Percentiles rank a stretch among this genome's conserved stretches.
These are phyloP conservation scores for Vitis labrusca DNA, from an alignment of 164 flowering plant species.

Conservation along the genomic window DNA sequence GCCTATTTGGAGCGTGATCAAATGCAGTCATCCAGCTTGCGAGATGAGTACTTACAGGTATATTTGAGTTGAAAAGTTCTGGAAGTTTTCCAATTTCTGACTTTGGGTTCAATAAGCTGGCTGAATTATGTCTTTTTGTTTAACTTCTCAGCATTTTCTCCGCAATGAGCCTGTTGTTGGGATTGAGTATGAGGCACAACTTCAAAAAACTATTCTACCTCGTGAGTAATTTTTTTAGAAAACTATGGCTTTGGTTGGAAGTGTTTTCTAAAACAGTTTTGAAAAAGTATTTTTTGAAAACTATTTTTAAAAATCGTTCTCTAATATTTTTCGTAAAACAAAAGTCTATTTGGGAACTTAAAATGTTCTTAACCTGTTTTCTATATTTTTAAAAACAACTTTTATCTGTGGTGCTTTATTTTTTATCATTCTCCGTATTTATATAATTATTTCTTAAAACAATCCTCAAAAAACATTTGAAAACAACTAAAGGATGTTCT, in stretches of 20 bases:
- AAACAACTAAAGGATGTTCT: too few species aligned
- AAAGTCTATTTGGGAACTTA: too few species aligned
- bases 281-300: too few species aligned
- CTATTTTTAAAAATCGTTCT: too few species aligned
- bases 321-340: too few species aligned
- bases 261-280: too few species aligned
- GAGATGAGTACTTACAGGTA: constrained; percentile 91
- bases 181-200: constrained; percentile 86
- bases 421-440: too few species aligned
- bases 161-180: constrained; percentile 86
- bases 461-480: too few species aligned
- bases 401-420: too few species aligned
- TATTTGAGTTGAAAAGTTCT: constrained; percentile 6
- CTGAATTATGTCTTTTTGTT: not conserved
- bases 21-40: constrained; percentile 78
- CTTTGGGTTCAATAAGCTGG: not conserved
- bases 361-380: too few species aligned
- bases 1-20: constrained; percentile 96
- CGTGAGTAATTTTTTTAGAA: constrained; percentile 45
- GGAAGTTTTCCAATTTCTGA: not conserved
- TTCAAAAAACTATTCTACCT: constrained; percentile 85
- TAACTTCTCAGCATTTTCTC: constrained; percentile 73
- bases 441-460: too few species aligned
- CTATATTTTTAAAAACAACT: too few species aligned
- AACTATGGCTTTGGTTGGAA: not conserved